These are phyloP conservation scores for Xylaria bambusicola DNA, from an alignment of 495 filamentous ascomycete genomes.

Conservation along the genomic window DNA sequence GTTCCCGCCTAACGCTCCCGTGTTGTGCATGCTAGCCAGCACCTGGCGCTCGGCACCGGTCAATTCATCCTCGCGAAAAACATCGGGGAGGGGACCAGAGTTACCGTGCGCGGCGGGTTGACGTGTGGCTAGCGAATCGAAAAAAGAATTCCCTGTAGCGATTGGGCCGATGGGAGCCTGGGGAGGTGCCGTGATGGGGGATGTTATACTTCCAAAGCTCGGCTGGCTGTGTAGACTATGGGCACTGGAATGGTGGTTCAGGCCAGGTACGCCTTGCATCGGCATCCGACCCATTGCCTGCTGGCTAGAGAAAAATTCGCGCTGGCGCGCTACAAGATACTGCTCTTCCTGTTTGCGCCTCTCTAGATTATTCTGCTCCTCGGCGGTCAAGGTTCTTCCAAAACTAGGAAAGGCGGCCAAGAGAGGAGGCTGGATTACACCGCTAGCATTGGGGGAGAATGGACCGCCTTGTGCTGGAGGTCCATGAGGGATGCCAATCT, in stretches of 20 bases:
- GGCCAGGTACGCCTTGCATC: conserved; percentile 67
- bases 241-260: conserved; percentile 91
- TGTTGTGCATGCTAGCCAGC: conserved; percentile 32
- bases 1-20: conserved; percentile 29
- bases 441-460: conserved; percentile 49
- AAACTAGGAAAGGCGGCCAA: conserved; percentile 93
- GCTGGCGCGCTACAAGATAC: conserved; percentile 90
- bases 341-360: conserved; percentile 97
- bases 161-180: conserved; percentile 67
- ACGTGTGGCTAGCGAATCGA: conserved; percentile 57
- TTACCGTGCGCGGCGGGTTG: conserved; percentile 34
- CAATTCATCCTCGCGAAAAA: conserved; percentile 51
- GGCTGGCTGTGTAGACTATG: conserved; percentile 96
- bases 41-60: conserved; percentile 37
- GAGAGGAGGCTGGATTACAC: conserved; percentile 88
- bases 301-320: conserved; percentile 88
- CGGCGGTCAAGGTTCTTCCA: conserved; percentile 93
- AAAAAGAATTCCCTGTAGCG: conserved; percentile 59
- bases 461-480: conserved; percentile 57
- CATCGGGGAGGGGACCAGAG: conserved; percentile 39
- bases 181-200: conserved; percentile 75
- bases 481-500: conserved; percentile 91
- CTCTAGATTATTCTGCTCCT: conserved; percentile 96
- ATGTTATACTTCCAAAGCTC: conserved; percentile 88
- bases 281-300: conserved; percentile 58